phyloP scores from a whole-genome alignment of 2,329 filamentous ascomycete species.

The Beauveria sp. region DNA sequence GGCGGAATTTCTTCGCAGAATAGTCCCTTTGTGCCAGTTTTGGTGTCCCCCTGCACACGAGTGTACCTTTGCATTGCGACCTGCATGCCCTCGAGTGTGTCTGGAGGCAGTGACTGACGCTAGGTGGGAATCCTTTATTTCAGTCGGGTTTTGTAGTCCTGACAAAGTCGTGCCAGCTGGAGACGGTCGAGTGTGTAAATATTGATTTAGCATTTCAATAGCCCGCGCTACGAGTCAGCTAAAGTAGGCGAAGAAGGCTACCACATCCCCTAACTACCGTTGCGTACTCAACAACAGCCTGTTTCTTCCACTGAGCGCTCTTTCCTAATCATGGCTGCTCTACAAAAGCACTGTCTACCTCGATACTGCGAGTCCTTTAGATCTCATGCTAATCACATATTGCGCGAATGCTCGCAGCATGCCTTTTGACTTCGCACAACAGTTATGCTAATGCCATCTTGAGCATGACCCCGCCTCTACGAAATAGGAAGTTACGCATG shows the following conservation, averaged over 20 bases:
- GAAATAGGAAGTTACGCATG: conserved; percentile 24
- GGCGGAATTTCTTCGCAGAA: too few species aligned
- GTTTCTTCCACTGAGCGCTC: too few species aligned
- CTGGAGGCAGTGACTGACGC: too few species aligned
- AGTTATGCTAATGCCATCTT: background rate
- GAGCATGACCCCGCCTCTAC: conserved; percentile 26
- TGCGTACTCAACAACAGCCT: background rate
- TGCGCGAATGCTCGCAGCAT: conserved; percentile 25
- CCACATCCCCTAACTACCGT: background rate
- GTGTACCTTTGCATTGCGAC: too few species aligned
- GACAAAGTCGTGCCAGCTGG: too few species aligned
- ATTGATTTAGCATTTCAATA: background rate
- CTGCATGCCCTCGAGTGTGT: too few species aligned
- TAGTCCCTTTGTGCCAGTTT: too few species aligned
- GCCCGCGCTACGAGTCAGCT: background rate
- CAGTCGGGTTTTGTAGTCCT: background rate
- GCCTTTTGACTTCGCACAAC: background rate
- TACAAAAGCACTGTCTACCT: conserved; percentile 30
- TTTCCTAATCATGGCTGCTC: background rate
- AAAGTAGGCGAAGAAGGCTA: background rate
- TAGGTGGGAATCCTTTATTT: background rate
- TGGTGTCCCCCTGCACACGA: too few species aligned
- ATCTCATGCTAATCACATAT: conserved; percentile 29
- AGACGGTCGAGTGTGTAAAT: too few species aligned
- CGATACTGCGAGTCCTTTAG: conserved; percentile 33